Base-by-base conservation (phyloP, 345 rosid genomes). In the Fremontodendron californicum region DNA sequence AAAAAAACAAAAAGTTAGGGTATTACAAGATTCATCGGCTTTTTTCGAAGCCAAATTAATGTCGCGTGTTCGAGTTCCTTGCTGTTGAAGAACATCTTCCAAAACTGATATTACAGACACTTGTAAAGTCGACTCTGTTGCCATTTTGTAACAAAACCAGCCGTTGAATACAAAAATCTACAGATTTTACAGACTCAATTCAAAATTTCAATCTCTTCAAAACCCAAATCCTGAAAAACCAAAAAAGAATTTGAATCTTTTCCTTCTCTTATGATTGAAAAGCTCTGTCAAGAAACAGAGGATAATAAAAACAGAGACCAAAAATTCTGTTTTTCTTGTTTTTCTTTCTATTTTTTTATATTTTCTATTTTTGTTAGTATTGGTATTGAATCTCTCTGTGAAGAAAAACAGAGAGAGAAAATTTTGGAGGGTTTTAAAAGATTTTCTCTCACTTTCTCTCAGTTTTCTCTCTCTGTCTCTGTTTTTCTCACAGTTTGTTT, bases 11-110 rank as follows among this genome's bases (percentile, higher is more conserved):
- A 48, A 75, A 63, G 43, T 77, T 49, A 21, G 81, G 77, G 73
- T 84, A 49, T 77, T 88, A 96, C 99, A 86, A 74, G 96, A 85
- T 86, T 96, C 98, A 55, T 92, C 97, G 1, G 81, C 82, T 82
- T 75, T 89, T 54, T 87, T 79, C 3, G 97, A 82, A n/a, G 83
- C 85, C 78, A 87, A 78, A 31, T 78, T 82, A 52, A 84, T 77
- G 45, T 85, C 89, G 51, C 78, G 73, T 69, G 81, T 75, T 77
- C 88, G 81, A 43, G 54, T 71, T 45, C 82, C 84, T 60, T 92
- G 88, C 67, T 93, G 90, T 71, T 86, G 87, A 81, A 96, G 91
- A 77, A 96, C 87, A 69, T 89, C 98, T 81, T 92, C 94, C 29
- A 96, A 90, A 66, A 91, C 77, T 23, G 98, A 91, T 63, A 84